Base-by-base conservation (phyloP, 495 filamentous ascomycete genomes). In the Lentithecium fluviatile region DNA sequence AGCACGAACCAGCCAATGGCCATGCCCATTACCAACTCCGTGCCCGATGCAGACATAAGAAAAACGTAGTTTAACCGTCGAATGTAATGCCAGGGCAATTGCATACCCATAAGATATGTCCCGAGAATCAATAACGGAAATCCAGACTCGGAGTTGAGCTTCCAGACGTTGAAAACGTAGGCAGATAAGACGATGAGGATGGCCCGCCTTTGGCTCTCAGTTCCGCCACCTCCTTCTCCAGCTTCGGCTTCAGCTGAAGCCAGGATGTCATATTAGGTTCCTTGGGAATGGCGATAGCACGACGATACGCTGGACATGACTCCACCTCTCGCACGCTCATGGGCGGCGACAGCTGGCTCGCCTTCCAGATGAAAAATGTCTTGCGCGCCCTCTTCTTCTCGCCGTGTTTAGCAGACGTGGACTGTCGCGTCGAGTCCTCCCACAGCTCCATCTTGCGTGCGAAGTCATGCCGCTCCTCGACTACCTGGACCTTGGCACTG, bases 221-320 rank as follows among this genome's bases (percentile, higher is more conserved):
- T n/a, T 52, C 54, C 6, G 43, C 53, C 13, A 50, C 53, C 32
- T 66, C 58, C 17, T 52, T 60, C 52, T 66, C 62, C 29, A 70
- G 45, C 48, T 70, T 70, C 11, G 57, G 53, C 42, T 53, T 60
- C 32, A 70, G 52, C 19, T 52, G 50, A 4, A 47, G 26, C 68
- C 68, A 70, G 1, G 68, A 63, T 13, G 26, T 49, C 37, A 47
- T 54, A 19, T 50, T 60, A 7, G 66, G 66, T 3, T 48, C 43
- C 49, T 69, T 70, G 21, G 59, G 53, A 46, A 70, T 69, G 10
- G 56, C 42, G 19, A 69, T 51, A 12, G 66, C 52, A 21, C 56
- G 34, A 12, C 55, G 21, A 45, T 59, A 70, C 2, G 62, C 29
- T 11, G 53, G 50, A 29, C 64, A 67, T 21, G 36, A 32, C 24